These are phyloP conservation scores for Senna siamea DNA, from an alignment of 306 rosid genomes.

Conservation along the genomic window DNA sequence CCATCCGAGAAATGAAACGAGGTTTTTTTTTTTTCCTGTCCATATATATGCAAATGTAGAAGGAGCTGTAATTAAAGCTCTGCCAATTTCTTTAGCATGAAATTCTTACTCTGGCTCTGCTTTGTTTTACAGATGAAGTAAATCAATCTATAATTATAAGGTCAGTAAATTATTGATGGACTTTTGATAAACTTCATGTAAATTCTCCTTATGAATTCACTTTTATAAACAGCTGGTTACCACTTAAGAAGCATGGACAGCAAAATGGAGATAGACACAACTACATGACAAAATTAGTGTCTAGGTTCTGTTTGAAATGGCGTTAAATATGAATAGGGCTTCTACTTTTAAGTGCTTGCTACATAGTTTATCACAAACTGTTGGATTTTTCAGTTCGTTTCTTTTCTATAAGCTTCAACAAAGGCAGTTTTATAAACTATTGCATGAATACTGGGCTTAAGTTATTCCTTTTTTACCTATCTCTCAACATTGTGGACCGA, in stretches of 20 bases:
- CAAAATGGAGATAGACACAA: neutral
- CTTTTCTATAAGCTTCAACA: constrained; percentile 3
- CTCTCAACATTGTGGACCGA: neutral
- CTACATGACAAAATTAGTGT: neutral
- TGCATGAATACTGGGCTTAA: constrained; percentile 4
- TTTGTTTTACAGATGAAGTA: constrained; percentile 80
- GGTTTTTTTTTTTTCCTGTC: constrained; percentile 48
- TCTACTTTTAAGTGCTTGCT: neutral
- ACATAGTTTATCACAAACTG: neutral
- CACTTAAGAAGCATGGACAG: neutral
- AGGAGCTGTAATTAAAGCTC: constrained; percentile 27
- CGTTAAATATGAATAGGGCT: neutral
- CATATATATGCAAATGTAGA: constrained; percentile 1
- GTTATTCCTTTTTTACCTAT: neutral
- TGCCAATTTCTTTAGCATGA: constrained; percentile 34
- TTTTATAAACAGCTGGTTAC: constrained; percentile 16
- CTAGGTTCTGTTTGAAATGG: neutral
- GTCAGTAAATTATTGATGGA: constrained; percentile 46
- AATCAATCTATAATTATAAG: constrained; percentile 94
- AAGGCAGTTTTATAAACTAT: neutral
- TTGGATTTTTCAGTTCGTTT: neutral
- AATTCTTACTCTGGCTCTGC: constrained; percentile 39
- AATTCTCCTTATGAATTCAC: neutral
- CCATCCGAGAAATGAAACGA: constrained; percentile 88
- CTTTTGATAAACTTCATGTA: neutral